A percentile compares a stretch with the other conserved stretches of the same genome.
phyloP scores from a whole-genome alignment of 495 filamentous ascomycete genomes.

The Wilcoxina mikolae region DNA sequence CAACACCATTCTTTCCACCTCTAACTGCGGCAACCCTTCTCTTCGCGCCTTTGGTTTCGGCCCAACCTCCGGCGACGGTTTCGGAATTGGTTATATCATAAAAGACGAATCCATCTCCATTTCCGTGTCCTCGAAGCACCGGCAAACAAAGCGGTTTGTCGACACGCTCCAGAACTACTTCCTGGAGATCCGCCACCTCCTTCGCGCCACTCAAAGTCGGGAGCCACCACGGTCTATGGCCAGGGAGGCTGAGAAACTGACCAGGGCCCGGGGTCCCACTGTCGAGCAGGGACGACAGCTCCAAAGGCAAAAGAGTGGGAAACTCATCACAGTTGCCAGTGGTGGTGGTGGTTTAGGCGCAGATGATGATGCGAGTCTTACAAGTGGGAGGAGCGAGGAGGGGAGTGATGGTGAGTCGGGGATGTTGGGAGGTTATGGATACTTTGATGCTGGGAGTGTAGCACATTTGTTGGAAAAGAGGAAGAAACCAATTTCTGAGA shows the following conservation, averaged over 20 bases:
- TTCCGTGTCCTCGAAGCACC: conserved; percentile 79
- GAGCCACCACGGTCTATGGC: conserved; percentile 16
- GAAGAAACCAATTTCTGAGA: conserved; percentile 36
- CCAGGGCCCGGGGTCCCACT: conserved; percentile 41
- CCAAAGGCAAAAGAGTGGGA: conserved; percentile 36
- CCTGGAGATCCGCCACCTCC: conserved; percentile 70
- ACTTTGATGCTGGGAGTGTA: conserved; percentile 27
- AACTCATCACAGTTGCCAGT: conserved; percentile 21
- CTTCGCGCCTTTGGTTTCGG: conserved; percentile 94
- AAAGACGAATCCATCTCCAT: conserved; percentile 89
- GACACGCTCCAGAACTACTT: conserved; percentile 82
- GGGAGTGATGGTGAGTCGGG: conserved; percentile 26
- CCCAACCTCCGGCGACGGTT: conserved; percentile 83
- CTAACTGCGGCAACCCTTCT: conserved; percentile 98
- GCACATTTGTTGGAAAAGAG: conserved; percentile 32
- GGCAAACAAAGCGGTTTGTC: conserved; percentile 80
- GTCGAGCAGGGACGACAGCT: conserved; percentile 44
- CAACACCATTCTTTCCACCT: conserved; percentile 85
- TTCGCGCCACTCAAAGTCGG: conserved; percentile 48
- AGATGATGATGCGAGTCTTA: conserved; percentile 4
- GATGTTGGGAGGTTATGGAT: conserved; percentile 29
- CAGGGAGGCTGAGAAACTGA: conserved; percentile 26
- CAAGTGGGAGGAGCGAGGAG: conserved; percentile 23
- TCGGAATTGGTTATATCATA: conserved; percentile 98
- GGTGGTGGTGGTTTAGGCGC: background rate